phyloP scores from a whole-genome alignment of 2,329 filamentous ascomycete species.

The Alternaria alternata region DNA sequence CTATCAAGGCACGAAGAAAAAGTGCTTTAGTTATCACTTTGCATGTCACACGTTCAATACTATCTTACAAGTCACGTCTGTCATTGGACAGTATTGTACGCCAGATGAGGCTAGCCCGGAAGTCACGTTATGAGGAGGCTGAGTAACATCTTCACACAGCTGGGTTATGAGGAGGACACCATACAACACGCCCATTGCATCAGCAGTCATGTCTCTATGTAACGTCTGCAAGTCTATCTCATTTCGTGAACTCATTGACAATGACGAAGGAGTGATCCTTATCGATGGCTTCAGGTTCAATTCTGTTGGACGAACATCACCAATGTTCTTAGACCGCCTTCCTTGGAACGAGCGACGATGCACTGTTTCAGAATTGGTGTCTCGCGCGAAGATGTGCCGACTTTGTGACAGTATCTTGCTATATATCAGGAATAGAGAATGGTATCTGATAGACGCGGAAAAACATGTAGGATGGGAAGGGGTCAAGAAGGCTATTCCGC shows the following conservation, averaged over 20 bases:
- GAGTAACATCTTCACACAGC: no score
- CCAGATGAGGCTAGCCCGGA: not conserved
- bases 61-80: no score
- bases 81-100: no score
- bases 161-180: not conserved
- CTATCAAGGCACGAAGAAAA: accelerated
- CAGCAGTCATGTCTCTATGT: not conserved
- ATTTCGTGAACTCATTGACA: no score
- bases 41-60: no score
- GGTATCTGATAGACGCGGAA: no score
- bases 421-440: no score
- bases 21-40: accelerated
- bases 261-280: no score
- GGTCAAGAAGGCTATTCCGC: no score
- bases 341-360: not conserved
- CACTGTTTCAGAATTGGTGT: accelerated
- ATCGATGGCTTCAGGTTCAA: not conserved
- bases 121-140: not conserved
- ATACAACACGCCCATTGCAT: no score
- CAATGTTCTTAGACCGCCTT: accelerated
- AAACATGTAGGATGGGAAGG: no score
- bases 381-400: not conserved
- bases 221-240: not conserved
- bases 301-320: not conserved
- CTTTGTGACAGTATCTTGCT: not conserved